These are phyloP conservation scores for Cyberlindnera xylosilytica DNA, from an alignment of 805 yeast genomes.

Conservation along the genomic window DNA sequence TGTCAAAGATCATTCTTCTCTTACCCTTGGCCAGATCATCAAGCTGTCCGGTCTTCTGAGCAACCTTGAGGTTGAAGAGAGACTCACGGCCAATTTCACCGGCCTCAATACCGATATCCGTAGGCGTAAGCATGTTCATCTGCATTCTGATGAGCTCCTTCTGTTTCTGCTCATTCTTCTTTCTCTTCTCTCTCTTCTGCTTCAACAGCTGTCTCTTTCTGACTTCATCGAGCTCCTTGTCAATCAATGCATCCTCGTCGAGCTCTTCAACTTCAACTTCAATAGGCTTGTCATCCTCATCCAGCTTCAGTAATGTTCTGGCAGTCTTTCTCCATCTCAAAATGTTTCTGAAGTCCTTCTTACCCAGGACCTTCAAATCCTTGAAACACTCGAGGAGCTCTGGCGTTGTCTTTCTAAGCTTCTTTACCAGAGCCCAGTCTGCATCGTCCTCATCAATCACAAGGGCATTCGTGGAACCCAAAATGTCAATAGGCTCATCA, in stretches of 20 bases:
- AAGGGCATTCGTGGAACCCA: conserved; percentile 72
- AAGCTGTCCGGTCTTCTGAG: conserved; percentile 82
- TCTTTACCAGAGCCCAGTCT: conserved; percentile 69
- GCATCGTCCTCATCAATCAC: conserved; percentile 55
- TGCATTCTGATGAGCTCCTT: conserved; percentile 89
- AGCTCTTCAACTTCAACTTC: conserved; percentile 60
- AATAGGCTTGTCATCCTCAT: conserved; percentile 44
- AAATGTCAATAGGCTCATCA: conserved; percentile 78
- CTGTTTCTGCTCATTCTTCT: conserved; percentile 76
- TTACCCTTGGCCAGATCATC: conserved; percentile 75
- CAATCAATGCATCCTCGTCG: conserved; percentile 87
- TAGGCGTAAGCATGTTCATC: conserved; percentile 92
- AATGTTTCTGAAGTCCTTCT: conserved; percentile 83
- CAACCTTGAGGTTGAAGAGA: conserved; percentile 77
- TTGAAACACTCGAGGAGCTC: conserved; percentile 82
- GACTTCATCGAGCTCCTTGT: conserved; percentile 74
- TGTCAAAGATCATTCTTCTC: conserved; percentile 54
- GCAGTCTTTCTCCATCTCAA: conserved; percentile 88
- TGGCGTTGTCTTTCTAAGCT: conserved; percentile 70
- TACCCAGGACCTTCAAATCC: conserved; percentile 92
- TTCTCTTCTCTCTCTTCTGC: conserved; percentile 77
- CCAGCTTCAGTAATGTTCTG: conserved; percentile 70
- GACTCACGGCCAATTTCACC: conserved; percentile 75
- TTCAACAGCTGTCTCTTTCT: conserved; percentile 67
- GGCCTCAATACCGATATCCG: conserved; percentile 91